A percentile compares a stretch with the other conserved stretches of the same genome.
These are phyloP conservation scores for Schwanniomyces yamadae DNA, from an alignment of 805 yeast genomes.

Conservation along the genomic window DNA sequence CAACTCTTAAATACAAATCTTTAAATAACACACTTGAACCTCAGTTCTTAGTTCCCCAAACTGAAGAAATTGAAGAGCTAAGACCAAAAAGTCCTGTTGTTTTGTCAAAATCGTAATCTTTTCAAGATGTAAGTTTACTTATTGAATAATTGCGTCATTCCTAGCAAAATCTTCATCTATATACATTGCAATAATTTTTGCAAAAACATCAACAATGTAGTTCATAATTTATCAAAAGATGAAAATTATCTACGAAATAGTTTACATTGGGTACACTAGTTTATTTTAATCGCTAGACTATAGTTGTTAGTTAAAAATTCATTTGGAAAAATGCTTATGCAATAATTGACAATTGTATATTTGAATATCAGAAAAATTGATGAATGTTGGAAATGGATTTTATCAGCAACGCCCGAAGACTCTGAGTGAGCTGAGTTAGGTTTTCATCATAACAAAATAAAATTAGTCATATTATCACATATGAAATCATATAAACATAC, in stretches of 20 bases:
- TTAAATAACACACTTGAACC: constrained; percentile 38
- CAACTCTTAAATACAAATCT: constrained; percentile 25
- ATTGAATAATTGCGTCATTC: neutral
- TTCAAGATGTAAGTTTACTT: too few relatives aligned
- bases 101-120: constrained; percentile 3
- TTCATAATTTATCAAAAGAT: too few relatives aligned
- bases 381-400: constrained; percentile 51
- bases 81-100: constrained; percentile 77
- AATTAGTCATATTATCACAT: neutral
- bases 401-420: constrained; percentile 49
- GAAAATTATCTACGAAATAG: too few relatives aligned
- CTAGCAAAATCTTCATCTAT: neutral
- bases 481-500: neutral
- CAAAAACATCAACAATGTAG: neutral
- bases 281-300: too few relatives aligned
- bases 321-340: too few relatives aligned
- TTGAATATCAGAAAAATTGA: constrained; percentile 36
- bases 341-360: constrained; percentile 1
- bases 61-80: constrained; percentile 70
- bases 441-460: constrained; percentile 47
- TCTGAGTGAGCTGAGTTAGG: constrained; percentile 61
- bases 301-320: too few relatives aligned
- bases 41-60: constrained; percentile 58
- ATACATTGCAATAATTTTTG: neutral
- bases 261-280: too few relatives aligned